These are phyloP conservation scores for Fusarium globosum DNA, from an alignment of 2,329 filamentous ascomycete genomes.

Conservation along the genomic window DNA sequence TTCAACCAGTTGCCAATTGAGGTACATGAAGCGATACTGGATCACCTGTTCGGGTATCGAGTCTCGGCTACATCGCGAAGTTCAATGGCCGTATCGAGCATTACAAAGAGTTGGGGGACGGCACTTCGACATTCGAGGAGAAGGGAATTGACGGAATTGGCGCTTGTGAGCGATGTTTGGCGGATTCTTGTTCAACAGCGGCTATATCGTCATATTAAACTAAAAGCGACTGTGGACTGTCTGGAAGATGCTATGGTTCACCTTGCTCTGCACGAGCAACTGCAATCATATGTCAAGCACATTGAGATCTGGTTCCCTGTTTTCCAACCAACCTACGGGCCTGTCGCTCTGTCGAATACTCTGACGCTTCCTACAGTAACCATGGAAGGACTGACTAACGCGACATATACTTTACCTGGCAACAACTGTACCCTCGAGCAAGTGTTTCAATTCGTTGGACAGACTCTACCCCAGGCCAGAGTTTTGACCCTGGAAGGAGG, in stretches of 20 bases:
- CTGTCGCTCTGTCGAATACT: constrained; percentile 56
- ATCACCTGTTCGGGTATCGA: constrained; percentile 76
- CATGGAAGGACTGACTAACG: constrained; percentile 65
- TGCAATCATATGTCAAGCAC: constrained; percentile 74
- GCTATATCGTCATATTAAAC: constrained; percentile 79
- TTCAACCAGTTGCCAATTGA: constrained; percentile 71
- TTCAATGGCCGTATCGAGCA: constrained; percentile 63
- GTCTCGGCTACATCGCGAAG: constrained; percentile 70
- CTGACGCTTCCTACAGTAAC: constrained; percentile 64
- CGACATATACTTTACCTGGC: constrained; percentile 68
- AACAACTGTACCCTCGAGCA: constrained; percentile 78
- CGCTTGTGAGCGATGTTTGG: constrained; percentile 73
- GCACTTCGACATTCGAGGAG: constrained; percentile 74
- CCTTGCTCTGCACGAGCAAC: constrained; percentile 68
- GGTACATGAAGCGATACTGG: constrained; percentile 77
- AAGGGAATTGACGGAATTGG: constrained; percentile 73
- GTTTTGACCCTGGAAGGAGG: constrained; percentile 81
- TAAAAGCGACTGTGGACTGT: constrained; percentile 76
- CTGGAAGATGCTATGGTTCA: constrained; percentile 69
- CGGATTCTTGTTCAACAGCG: constrained; percentile 75
- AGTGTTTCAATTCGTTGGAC: constrained; percentile 72
- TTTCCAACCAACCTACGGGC: constrained; percentile 68
- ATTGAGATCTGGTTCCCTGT: constrained; percentile 84
- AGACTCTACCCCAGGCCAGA: constrained; percentile 68
- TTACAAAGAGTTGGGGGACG: constrained; percentile 71